Percentiles rank a stretch among this genome's conserved stretches.
Conservation (phyloP, 2,329 filamentous ascomycete genomes). For the Fusarium subtropicale region DNA sequence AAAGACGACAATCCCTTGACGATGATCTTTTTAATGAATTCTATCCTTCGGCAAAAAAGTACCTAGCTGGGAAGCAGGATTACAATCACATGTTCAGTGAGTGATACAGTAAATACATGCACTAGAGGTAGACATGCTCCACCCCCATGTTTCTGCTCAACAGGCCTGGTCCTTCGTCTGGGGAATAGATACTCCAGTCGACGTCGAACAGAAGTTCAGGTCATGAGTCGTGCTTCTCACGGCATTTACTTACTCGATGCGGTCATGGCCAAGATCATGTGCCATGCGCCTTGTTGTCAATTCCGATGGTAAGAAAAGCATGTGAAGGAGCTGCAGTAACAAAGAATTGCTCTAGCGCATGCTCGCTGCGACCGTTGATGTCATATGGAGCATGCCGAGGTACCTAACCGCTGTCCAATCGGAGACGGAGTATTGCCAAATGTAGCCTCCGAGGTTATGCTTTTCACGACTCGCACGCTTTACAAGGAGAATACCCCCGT, state of each 20-base stretch:
- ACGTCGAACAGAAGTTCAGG: conserved; percentile 14
- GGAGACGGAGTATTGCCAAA: conserved; percentile 42
- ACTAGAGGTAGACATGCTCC: conserved; percentile 15
- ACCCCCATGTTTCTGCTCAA: conserved; percentile 23
- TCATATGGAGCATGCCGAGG: conserved; percentile 47
- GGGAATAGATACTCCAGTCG: conserved; percentile 16
- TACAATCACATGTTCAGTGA: conserved; percentile 44
- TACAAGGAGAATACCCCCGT: conserved; percentile 7
- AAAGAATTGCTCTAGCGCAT: conserved; percentile 21
- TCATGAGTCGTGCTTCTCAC: conserved; percentile 37
- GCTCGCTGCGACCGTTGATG: conserved; percentile 36
- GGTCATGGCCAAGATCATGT: conserved; percentile 43
- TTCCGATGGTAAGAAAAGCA: conserved; percentile 21
- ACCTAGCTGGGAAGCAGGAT: conserved; percentile 1
- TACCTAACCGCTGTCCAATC: conserved; percentile 35
- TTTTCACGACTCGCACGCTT: conserved; percentile 19
- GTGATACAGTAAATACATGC: background rate
- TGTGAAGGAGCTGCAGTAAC: conserved; percentile 37
- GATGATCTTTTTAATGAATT: conserved; percentile 34
- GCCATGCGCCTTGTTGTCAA: conserved; percentile 30
- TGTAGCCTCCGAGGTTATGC: conserved; percentile 30
- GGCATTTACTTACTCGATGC: conserved; percentile 32
- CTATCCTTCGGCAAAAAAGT: conserved; percentile 40
- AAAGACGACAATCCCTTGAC: conserved; percentile 4
- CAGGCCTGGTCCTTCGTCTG: conserved; percentile 4